These are phyloP conservation scores for Pelagomonas calceolata DNA, from an alignment of 108 stramenopile species.

Conservation along the genomic window DNA sequence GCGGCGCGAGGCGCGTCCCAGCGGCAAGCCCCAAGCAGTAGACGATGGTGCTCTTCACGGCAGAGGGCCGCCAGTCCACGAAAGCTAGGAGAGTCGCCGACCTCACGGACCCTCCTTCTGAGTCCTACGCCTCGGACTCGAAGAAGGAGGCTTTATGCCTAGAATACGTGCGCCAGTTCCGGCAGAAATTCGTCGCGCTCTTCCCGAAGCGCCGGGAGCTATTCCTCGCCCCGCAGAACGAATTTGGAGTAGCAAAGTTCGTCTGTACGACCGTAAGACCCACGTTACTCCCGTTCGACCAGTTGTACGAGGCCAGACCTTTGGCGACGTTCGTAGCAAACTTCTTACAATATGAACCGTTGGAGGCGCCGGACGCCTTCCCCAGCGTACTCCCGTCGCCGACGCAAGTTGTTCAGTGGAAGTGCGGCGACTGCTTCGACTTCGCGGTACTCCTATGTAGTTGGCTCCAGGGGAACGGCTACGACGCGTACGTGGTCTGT, in stretches of 20 bases:
- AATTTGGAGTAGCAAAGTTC: slow-evolving; percentile 48
- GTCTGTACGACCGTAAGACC: slow-evolving; percentile 58
- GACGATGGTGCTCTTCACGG: neutral
- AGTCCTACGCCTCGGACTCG: slow-evolving; percentile 26
- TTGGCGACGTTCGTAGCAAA: slow-evolving; percentile 43
- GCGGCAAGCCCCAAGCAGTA: too few species aligned
- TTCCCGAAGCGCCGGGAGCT: slow-evolving; percentile 39
- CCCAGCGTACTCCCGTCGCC: slow-evolving; percentile 28
- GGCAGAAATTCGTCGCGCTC: slow-evolving; percentile 27
- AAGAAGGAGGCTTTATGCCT: slow-evolving; percentile 52
- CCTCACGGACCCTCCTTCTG: neutral
- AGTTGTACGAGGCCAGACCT: slow-evolving; percentile 44
- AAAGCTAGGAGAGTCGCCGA: slow-evolving; percentile 5
- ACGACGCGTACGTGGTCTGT: slow-evolving; percentile 60
- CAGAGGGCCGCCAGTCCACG: slow-evolving; percentile 12
- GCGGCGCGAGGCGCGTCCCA: too few species aligned
- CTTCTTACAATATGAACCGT: slow-evolving; percentile 61
- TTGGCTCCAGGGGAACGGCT: slow-evolving; percentile 58
- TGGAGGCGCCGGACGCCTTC: slow-evolving; percentile 11
- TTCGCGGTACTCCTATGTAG: slow-evolving; percentile 46
- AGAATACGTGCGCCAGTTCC: slow-evolving; percentile 46
- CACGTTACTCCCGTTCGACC: slow-evolving; percentile 48
- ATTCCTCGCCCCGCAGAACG: slow-evolving; percentile 40
- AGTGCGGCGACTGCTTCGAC: slow-evolving; percentile 57
- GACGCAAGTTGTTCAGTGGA: slow-evolving; percentile 45